Percentiles rank a stretch among this genome's conserved stretches.
These are phyloP conservation scores for Phytophthora pinifolia DNA, from an alignment of 352 stramenopile species.

Conservation along the genomic window DNA sequence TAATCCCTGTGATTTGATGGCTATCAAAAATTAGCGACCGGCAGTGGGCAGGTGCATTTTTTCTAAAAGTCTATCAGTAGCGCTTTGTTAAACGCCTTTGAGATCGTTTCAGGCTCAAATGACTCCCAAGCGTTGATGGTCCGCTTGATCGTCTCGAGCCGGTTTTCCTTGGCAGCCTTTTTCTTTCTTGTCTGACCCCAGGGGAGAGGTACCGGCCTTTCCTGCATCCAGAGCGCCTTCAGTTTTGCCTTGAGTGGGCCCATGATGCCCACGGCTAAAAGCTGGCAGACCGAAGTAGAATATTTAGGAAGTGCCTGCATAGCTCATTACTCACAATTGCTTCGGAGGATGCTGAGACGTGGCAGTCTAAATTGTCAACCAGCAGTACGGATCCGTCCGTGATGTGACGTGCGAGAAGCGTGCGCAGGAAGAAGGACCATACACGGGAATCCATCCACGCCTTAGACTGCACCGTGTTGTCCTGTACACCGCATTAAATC, in stretches of 20 bases:
- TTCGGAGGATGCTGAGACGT: constrained; percentile 8
- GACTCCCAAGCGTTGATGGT: constrained; percentile 4
- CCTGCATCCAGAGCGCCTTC: constrained; percentile 5
- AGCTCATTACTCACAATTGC: not conserved
- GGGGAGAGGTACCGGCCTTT: constrained; percentile 1
- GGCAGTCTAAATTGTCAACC: constrained; percentile 15
- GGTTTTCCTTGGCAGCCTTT: constrained; percentile 10
- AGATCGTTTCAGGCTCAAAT: constrained; percentile 2
- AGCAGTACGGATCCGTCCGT: constrained; percentile 11
- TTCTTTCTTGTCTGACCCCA: constrained; percentile 1
- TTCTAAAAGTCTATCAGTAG: constrained; percentile 8
- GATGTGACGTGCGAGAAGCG: constrained; percentile 4
- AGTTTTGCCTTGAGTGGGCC: constrained; percentile 8
- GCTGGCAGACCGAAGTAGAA: constrained; percentile 17
- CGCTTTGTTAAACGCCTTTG: constrained; percentile 14
- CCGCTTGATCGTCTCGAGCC: constrained; percentile 11
- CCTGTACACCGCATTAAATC: too few species aligned
- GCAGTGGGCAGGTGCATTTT: constrained; percentile 15
- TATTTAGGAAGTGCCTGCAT: constrained; percentile 12
- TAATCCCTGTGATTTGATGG: not conserved
- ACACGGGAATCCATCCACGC: too few species aligned
- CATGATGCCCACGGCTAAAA: constrained; percentile 24
- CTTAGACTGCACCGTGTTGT: too few species aligned
- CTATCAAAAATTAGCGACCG: constrained; percentile 6
- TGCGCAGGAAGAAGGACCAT: too few species aligned